Percentiles rank a stretch among this genome's conserved stretches.
These are phyloP conservation scores for Eucalyptus coolabah DNA, from an alignment of 345 rosid species.

Conservation along the genomic window DNA sequence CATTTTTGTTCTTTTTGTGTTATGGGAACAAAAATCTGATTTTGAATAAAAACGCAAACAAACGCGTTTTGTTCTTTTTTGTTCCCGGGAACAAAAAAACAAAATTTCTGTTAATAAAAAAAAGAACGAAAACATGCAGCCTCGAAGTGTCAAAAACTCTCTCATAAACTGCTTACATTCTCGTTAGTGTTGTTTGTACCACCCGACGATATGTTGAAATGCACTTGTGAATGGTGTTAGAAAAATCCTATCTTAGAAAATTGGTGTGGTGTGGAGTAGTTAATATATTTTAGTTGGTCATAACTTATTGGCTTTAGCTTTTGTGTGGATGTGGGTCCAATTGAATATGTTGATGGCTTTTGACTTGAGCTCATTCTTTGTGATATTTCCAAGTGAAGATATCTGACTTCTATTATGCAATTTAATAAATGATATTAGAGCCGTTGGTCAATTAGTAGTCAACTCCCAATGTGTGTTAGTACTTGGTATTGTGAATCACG, in stretches of 20 bases:
- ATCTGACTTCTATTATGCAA: no score
- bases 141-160: not conserved
- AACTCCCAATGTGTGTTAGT: not conserved
- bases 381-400: not conserved
- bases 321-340: not conserved
- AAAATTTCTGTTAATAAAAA: no score
- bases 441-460: not conserved
- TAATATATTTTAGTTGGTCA: no score
- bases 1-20: no score
- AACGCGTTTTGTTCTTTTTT: no score
- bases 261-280: not conserved
- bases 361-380: not conserved
- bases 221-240: rapidly evolving
- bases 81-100: no score
- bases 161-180: not conserved
- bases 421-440: not conserved
- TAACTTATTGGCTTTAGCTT: not conserved
- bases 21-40: no score
- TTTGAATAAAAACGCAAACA: no score
- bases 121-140: no score
- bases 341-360: rapidly evolving
- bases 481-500: not conserved
- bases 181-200: not conserved
- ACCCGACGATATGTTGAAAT: not conserved
- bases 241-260: no score